Evolutionary conservation across 768 basidiomycete genomes (phyloP).

Genomic region (Naganishia friedmannii): DNA sequence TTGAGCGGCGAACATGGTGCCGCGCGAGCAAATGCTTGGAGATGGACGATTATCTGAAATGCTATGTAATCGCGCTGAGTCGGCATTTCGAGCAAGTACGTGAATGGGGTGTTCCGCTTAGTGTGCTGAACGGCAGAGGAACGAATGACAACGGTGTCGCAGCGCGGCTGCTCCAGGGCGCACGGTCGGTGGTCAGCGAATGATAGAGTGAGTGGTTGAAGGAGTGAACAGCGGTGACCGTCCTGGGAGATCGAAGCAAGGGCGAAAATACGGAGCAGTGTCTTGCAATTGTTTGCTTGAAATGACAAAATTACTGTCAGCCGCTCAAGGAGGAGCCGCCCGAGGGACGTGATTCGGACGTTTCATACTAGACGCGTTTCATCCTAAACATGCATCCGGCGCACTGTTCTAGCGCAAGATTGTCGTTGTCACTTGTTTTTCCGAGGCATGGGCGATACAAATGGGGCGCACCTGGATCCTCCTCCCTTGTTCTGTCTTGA

Average conservation of each 20-base stretch:
- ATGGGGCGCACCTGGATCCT: no score
- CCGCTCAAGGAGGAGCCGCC: background rate
- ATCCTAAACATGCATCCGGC: background rate
- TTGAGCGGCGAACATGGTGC: background rate
- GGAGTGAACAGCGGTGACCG: no score
- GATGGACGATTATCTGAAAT: background rate
- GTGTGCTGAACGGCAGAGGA: background rate
- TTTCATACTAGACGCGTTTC: slow-evolving; percentile 4
- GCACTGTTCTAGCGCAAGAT: slow-evolving; percentile 4
- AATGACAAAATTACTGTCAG: no score
- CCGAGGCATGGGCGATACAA: no score
- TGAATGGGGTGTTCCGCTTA: background rate
- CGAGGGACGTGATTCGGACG: background rate
- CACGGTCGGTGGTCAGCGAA: no score
- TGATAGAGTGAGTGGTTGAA: no score
- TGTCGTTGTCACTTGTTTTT: background rate
- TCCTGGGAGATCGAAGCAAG: background rate
- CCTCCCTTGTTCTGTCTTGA: no score
- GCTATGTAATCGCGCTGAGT: background rate
- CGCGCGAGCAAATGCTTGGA: background rate
- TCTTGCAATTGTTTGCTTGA: no score
- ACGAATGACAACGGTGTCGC: no score
- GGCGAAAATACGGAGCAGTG: no score
- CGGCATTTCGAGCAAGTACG: background rate
- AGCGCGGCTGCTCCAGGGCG: no score